phyloP scores from a whole-genome alignment of 495 filamentous ascomycete genomes.

The Bacidia gigantensis region DNA sequence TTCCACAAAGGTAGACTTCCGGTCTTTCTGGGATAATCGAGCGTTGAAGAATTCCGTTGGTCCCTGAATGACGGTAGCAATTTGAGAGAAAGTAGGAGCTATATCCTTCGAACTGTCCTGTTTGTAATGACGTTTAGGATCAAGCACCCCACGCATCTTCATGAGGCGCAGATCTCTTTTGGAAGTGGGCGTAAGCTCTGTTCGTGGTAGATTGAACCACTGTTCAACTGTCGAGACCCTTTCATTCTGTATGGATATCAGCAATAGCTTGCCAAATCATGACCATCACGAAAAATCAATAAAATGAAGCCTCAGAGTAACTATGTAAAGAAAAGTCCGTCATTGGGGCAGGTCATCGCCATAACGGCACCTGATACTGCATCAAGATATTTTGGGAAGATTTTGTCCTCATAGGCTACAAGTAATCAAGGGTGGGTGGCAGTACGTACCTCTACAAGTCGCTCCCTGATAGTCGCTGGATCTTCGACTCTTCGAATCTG shows the following conservation, averaged over 20 bases:
- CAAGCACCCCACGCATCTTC: conserved; percentile 76
- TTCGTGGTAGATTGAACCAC: conserved; percentile 80
- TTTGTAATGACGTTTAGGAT: conserved; percentile 84
- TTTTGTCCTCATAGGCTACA: conserved; percentile 58
- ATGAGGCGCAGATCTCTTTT: conserved; percentile 79
- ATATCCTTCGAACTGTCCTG: conserved; percentile 56
- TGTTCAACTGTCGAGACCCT: conserved; percentile 46
- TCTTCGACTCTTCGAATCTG: conserved; percentile 33
- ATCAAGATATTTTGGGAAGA: conserved; percentile 46
- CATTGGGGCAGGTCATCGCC: conserved; percentile 59
- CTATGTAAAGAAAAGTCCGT: conserved; percentile 72
- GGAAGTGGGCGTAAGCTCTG: conserved; percentile 67
- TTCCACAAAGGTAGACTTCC: conserved; percentile 82
- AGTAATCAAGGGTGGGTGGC: conserved; percentile 5
- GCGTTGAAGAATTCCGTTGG: conserved; percentile 74
- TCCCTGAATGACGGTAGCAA: conserved; percentile 80
- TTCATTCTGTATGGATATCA: conserved; percentile 27
- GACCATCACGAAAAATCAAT: conserved; percentile 7
- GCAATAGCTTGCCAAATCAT: conserved; percentile 20
- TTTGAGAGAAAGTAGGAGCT: conserved; percentile 68
- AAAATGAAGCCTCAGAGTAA: conserved; percentile 75
- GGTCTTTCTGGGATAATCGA: conserved; percentile 70
- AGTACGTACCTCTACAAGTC: conserved; percentile 32
- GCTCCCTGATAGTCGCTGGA: conserved; percentile 25
- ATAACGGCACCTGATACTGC: conserved; percentile 59